Percentiles rank a stretch among this genome's conserved stretches.
These are phyloP conservation scores for Apiospora phragmitis DNA, from an alignment of 2,329 filamentous ascomycete genomes.

Conservation along the genomic window DNA sequence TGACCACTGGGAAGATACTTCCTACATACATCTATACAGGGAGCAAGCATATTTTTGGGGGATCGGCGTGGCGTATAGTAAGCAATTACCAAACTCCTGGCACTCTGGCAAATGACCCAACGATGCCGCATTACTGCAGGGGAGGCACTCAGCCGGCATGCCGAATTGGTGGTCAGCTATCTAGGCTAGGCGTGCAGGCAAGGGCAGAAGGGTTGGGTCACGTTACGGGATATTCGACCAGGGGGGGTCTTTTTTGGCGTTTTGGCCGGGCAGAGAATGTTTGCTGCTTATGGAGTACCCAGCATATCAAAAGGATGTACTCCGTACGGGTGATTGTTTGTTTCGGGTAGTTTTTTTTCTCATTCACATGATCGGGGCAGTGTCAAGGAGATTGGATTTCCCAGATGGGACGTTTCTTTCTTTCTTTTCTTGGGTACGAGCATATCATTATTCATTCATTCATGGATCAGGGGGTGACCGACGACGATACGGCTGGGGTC, in stretches of 20 bases:
- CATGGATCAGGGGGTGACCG: neutral
- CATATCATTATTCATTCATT: neutral
- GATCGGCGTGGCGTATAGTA: neutral
- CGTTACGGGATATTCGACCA: neutral
- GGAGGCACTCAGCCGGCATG: neutral
- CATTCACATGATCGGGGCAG: neutral
- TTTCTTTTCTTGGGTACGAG: neutral
- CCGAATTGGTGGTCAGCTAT: neutral
- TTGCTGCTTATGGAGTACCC: neutral
- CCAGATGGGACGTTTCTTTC: neutral
- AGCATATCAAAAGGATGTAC: too few species aligned
- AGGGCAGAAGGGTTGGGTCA: neutral
- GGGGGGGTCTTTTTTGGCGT: neutral
- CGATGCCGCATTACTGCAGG: neutral
- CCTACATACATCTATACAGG: neutral
- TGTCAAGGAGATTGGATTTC: neutral
- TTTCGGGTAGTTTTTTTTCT: neutral
- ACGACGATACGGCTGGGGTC: neutral
- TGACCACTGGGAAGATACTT: neutral
- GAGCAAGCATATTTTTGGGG: neutral
- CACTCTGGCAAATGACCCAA: neutral
- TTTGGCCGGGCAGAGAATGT: neutral
- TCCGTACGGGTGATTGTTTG: neutral
- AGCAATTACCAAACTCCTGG: constrained; percentile 4
- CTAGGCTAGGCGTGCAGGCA: neutral